These are phyloP conservation scores for Botrytis pseudocinerea DNA, from an alignment of 2,329 filamentous ascomycete species.

Conservation along the genomic window DNA sequence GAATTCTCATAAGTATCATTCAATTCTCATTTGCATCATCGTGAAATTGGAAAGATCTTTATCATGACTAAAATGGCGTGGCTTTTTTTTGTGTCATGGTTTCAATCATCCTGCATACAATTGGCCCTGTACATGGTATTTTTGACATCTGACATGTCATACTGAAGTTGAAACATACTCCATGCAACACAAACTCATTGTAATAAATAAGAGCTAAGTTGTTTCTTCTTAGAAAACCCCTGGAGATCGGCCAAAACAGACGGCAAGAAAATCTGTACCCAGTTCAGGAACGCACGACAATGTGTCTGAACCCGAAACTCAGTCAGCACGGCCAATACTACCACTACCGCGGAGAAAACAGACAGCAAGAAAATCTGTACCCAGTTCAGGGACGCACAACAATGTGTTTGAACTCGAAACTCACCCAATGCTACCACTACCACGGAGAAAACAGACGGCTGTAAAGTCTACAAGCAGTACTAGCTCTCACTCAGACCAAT, in stretches of 20 bases:
- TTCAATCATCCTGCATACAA: not conserved
- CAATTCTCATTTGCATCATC: not conserved
- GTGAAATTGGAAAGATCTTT: not conserved
- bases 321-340: slow-evolving; percentile 4
- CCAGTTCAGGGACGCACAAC: slow-evolving; percentile 10
- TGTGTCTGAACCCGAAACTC: slow-evolving; percentile 5
- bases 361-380: slow-evolving; percentile 21
- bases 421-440: slow-evolving; percentile 5
- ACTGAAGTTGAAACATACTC: not conserved
- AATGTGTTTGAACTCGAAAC: slow-evolving; percentile 3
- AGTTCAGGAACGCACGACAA: slow-evolving; percentile 12
- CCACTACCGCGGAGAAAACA: slow-evolving; percentile 19
- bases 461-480: too few species aligned
- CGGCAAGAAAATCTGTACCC: slow-evolving; percentile 22
- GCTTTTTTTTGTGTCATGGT: not conserved
- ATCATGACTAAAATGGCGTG: not conserved
- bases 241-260: slow-evolving; percentile 21
- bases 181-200: not conserved
- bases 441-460: slow-evolving; percentile 5
- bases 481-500: not conserved
- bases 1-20: too few species aligned
- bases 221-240: not conserved
- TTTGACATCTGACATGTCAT: not conserved
- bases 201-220: slow-evolving; percentile 2
- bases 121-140: not conserved